Evolutionary conservation across 768 basidiomycete genomes (phyloP).

Genomic region (Kwoniella heveanensis): DNA sequence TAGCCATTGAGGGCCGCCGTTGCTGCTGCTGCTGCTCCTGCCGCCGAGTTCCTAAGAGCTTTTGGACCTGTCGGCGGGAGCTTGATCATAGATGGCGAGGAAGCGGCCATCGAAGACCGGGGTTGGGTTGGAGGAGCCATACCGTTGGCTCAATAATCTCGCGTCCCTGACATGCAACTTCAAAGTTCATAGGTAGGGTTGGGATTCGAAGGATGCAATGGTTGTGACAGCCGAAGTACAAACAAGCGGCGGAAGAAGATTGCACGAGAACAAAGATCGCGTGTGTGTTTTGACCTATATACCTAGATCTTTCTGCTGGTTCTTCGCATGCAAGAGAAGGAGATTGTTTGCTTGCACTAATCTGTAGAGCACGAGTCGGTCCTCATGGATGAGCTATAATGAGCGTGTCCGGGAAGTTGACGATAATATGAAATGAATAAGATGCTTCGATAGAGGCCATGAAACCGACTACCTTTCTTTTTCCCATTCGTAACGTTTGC

Average conservation of each 20-base stretch:
- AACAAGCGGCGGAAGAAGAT: neutral
- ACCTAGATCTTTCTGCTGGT: neutral
- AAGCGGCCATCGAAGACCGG: neutral
- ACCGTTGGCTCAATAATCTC: conserved; percentile 4
- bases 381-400: no score
- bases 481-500: neutral
- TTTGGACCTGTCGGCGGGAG: conserved; percentile 32
- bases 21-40: neutral
- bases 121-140: conserved; percentile 27
- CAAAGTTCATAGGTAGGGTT: neutral
- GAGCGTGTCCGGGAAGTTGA: no score
- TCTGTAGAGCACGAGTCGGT: no score
- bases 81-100: conserved; percentile 1
- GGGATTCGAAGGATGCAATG: no score
- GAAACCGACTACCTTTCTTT: neutral
- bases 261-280: neutral
- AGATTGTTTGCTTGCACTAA: neutral
- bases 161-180: conserved; percentile 2
- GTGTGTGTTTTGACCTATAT: neutral
- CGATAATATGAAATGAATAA: neutral
- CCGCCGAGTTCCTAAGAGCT: conserved; percentile 13
- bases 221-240: no score
- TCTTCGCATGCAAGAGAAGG: neutral
- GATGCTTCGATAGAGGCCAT: no score
- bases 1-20: no score